A percentile compares a stretch with the other conserved stretches of the same genome.
Conservation (phyloP, 2,329 filamentous ascomycete species). For the Geosmithia putterillii region DNA sequence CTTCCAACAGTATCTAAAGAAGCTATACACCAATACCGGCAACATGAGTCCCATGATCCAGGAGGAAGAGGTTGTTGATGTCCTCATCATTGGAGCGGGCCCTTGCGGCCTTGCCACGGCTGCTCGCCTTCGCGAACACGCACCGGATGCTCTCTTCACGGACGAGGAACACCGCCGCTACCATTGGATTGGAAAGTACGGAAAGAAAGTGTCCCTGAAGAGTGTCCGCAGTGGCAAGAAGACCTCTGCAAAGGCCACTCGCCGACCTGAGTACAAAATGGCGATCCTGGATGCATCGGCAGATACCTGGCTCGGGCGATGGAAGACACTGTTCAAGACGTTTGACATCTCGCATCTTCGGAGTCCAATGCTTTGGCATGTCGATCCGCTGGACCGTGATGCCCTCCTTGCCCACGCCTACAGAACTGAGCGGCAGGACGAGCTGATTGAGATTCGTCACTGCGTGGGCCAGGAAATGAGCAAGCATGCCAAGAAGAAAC, state of each 20-base stretch:
- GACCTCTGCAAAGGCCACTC: neutral
- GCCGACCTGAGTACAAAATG: slow-evolving; percentile 25
- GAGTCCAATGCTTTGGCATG: slow-evolving; percentile 75
- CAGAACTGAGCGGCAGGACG: slow-evolving; percentile 42
- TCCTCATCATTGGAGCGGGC: slow-evolving; percentile 63
- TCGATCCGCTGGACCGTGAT: slow-evolving; percentile 65
- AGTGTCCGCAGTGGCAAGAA: slow-evolving; percentile 20
- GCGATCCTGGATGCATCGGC: slow-evolving; percentile 56
- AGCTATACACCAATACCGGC: neutral
- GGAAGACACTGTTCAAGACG: slow-evolving; percentile 56
- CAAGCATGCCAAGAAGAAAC: slow-evolving; percentile 65
- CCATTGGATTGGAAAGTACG: slow-evolving; percentile 61
- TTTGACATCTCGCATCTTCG: slow-evolving; percentile 61
- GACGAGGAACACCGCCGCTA: slow-evolving; percentile 76
- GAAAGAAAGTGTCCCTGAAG: slow-evolving; percentile 45
- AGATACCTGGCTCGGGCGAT: slow-evolving; percentile 54
- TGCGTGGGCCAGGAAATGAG: slow-evolving; percentile 72
- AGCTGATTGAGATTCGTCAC: slow-evolving; percentile 57
- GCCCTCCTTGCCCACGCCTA: slow-evolving; percentile 59
- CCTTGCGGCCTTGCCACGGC: slow-evolving; percentile 66
- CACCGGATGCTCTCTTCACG: slow-evolving; percentile 69
- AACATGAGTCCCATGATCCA: neutral
- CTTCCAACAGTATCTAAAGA: neutral
- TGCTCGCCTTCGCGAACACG: slow-evolving; percentile 57
- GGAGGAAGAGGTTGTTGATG: slow-evolving; percentile 40